Evolutionary conservation across 352 stramenopile species (phyloP), one percentile per base, ranked within the genome.

Genomic region (Blastocystis sp.): DNA sequence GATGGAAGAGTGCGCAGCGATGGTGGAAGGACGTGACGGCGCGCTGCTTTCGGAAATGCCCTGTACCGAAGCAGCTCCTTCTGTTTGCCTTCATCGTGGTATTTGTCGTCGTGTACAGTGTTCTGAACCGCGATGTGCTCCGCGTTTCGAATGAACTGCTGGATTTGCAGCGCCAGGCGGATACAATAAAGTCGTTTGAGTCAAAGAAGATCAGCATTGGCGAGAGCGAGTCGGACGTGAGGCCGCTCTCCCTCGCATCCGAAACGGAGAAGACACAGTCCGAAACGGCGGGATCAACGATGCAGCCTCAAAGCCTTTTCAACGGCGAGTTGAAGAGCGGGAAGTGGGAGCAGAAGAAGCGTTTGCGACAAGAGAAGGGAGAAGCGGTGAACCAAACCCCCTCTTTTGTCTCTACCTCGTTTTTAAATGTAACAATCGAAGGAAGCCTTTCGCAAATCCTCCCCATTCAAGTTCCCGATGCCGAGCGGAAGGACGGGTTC

Each of bases 61-160:
- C 24, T 19, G 50, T 80, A 41, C 69, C 69, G 24, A 63, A 29
- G 21, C 69, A 63, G 29, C 39, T 80, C 21, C 45, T 80, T 62
- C 19, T 80, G 29, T 80, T 80, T 63, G 55, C 69, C n/a, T 12
- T 80, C 6, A 63, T 80, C 13, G 39, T 80, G 24, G 29, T 24
- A 63, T 29, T 41, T 62, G 26, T 80, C 21, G 37, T 80, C 35
- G 19, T 80, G 9, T 80, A 80, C 33, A 63, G 35, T 26, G 13
- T 80, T 80, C 39, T 80, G 19, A 80, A 62, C 24, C 55, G 60
- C 19, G 60, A 80, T 39, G 45, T 80, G 16, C 29, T 80, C 2
- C 69, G 69, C 2, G 50, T 80, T 33, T 80, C 69, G 26, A 45
- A 80, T 62, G 69, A 80, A 33, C 26, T 80, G 33, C 39, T 80